These are phyloP conservation scores for Yamadazyma dendronema DNA, from an alignment of 1,139 yeast genomes.

Conservation along the genomic window DNA sequence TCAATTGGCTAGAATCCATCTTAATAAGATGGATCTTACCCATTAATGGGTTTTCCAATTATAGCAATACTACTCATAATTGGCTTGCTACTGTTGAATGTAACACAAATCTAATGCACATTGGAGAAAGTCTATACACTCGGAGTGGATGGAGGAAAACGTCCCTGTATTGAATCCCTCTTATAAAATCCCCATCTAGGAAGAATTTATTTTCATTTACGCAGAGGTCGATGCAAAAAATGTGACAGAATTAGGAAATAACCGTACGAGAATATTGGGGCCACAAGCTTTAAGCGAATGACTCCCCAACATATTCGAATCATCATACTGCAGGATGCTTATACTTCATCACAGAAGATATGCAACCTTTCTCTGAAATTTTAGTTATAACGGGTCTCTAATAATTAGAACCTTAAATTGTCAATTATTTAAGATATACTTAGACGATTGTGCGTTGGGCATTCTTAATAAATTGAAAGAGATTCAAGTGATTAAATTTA, in stretches of 20 bases:
- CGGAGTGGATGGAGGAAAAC: not conserved
- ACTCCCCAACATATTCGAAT: not conserved
- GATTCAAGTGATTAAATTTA: no score
- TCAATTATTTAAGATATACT: no score
- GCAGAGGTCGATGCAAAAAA: not conserved
- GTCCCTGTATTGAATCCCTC: not conserved
- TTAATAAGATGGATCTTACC: no score
- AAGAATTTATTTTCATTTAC: not conserved
- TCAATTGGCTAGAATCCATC: not conserved
- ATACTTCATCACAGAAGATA: not conserved
- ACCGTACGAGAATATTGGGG: not conserved
- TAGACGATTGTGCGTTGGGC: no score
- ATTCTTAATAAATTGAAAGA: no score
- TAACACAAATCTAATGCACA: no score
- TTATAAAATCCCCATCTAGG: not conserved
- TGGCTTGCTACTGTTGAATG: not conserved
- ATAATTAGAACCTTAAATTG: no score
- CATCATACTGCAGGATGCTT: not conserved
- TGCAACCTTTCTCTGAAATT: no score
- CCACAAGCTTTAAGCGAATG: not conserved
- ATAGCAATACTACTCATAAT: no score
- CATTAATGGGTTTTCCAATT: no score
- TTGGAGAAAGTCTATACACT: not conserved
- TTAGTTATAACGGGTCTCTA: no score
- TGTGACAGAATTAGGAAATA: not conserved